These are phyloP conservation scores for Lablab purpureus DNA, from an alignment of 306 rosid genomes.

Conservation along the genomic window DNA sequence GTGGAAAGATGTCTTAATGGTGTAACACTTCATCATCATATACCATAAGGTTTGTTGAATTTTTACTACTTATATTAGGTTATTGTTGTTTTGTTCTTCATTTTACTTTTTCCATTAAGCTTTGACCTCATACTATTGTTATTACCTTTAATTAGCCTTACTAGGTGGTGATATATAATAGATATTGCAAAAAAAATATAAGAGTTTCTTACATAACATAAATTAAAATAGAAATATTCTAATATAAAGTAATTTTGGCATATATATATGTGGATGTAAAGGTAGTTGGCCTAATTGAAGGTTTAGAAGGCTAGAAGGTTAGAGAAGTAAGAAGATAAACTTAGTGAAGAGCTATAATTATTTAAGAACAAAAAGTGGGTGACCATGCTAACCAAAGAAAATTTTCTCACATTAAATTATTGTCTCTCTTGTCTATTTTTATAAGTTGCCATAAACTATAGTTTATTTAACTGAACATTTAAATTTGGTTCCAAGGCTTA, in stretches of 20 bases:
- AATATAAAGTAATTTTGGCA: not conserved
- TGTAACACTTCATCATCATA: not conserved
- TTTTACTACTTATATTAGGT: not conserved
- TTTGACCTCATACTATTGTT: too few species aligned
- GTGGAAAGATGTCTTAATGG: not conserved
- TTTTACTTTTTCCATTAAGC: not conserved
- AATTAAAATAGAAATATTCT: not conserved
- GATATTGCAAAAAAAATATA: not conserved
- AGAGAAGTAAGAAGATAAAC: slow-evolving; percentile 2
- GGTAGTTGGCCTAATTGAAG: slow-evolving; percentile 30
- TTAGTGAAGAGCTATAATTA: not conserved
- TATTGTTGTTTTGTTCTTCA: not conserved
- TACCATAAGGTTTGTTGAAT: not conserved
- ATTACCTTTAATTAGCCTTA: too few species aligned
- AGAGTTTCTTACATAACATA: not conserved
- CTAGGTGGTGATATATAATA: not conserved
- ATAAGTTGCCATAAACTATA: not conserved
- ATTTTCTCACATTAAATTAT: not conserved
- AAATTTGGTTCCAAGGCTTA: not conserved
- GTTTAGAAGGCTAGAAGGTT: too few species aligned
- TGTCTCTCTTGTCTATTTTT: not conserved
- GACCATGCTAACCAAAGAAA: not conserved
- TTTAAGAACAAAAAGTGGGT: slow-evolving; percentile 19
- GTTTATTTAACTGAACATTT: not conserved
- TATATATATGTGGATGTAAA: not conserved